Evolutionary conservation across 2,329 filamentous ascomycete genomes (phyloP).

Genomic region (Aspergillus ochraceus): DNA sequence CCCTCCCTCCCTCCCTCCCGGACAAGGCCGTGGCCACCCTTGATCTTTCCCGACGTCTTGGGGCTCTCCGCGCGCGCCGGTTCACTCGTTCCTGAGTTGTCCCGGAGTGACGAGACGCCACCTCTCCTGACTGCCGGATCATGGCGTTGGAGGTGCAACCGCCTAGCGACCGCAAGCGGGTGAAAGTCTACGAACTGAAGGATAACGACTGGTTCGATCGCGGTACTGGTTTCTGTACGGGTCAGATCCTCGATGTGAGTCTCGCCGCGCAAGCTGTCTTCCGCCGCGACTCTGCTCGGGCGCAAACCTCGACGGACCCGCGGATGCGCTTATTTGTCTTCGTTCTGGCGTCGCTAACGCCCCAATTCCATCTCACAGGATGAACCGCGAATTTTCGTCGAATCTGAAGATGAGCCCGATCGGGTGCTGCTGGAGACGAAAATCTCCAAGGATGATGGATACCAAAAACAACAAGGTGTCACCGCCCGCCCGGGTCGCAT

Average conservation of each 20-base stretch:
- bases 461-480: conserved; percentile 94
- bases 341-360: conserved; percentile 14
- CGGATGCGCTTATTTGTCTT: conserved; percentile 11
- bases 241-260: conserved; percentile 70
- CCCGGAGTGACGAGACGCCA: conserved; percentile 41
- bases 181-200: conserved; percentile 98
- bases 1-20: conserved; percentile 5
- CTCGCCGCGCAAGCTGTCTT: conserved; percentile 17
- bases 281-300: conserved; percentile 14
- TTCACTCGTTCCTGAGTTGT: conserved; percentile 36
- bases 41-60: conserved; percentile 15
- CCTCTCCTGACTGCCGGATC: conserved; percentile 34
- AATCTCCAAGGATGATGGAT: conserved; percentile 91
- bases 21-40: conserved; percentile 12
- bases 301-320: conserved; percentile 18
- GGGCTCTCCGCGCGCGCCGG: conserved; percentile 35
- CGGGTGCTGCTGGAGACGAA: conserved; percentile 83
- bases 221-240: conserved; percentile 92
- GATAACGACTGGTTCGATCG: conserved; percentile 99
- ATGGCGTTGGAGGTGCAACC: conserved; percentile 51
- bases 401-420: conserved; percentile 88
- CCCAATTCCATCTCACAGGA: conserved; percentile 52
- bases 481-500: conserved; percentile 17
- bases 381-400: conserved; percentile 83
- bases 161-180: conserved; percentile 60